Evolutionary conservation across 371 early-diverging fungal species (phyloP), one percentile per base, ranked within the genome.

Genomic region (Mortierella sp.): DNA sequence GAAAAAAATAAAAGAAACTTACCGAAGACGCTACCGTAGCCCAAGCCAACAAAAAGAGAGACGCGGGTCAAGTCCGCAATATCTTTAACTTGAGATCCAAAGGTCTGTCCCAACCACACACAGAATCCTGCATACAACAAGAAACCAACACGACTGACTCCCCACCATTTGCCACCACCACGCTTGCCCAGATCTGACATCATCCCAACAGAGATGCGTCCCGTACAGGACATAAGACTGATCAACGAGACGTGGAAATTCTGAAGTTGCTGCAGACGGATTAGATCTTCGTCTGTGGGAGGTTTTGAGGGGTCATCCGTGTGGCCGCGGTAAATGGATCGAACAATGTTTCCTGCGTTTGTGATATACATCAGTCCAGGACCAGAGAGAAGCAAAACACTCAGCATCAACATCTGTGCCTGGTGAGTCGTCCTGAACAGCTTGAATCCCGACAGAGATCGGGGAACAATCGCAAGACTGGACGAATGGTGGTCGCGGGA

Each of bases 331-430:
- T 78, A 90, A 72, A 85, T 79, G 55, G 79, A 81, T 19, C 88
- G 84, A 34, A 90, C 76, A 44, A 91, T 73, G 31, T 77, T 78
- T 21, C 90, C 89, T 14, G 88, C 88, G 76, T 89, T 91, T 86
- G 92, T 90, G 42, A 93, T 90, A 77, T 91, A 91, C 92, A 92
- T 92, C 47, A 93, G 79, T 19, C 92, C 91, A 28, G 90, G 79
- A 7, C 90, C 90, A 31, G 82, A 83, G 26, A 88, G 47, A 14
- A 88, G 68, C 26, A 90, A 38, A 2, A 88, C 48, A 57, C 78
- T 71, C 42, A 84, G 16, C 65, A 88, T 57, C 52, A 88, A 45
- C 79, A 85, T 54, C 57, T 77, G 79, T 13, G 89, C 88, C 13
- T 82, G 81, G 3, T 63, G 72, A 31, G 78, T 77, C 10, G 80